A percentile compares a stretch with the other conserved stretches of the same genome.
Conservation (phyloP, 805 yeast species). For the Wickerhamiella parazyma region DNA sequence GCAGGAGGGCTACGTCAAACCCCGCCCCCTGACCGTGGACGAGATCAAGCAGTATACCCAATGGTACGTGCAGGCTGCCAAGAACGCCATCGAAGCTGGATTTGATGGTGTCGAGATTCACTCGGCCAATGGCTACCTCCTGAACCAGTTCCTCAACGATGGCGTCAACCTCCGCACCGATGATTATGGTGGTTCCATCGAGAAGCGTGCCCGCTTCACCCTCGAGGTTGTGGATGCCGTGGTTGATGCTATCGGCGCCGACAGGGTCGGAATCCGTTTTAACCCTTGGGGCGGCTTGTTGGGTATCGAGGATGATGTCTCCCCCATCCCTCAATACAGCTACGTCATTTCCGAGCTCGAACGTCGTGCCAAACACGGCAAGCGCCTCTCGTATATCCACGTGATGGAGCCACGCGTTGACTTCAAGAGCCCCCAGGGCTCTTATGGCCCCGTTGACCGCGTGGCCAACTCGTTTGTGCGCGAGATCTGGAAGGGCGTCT, state of each 20-base stretch:
- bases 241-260: slow-evolving; percentile 26
- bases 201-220: slow-evolving; percentile 39
- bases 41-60: slow-evolving; percentile 32
- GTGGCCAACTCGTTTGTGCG: slow-evolving; percentile 15
- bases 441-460: background rate
- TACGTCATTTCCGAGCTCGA: slow-evolving; percentile 32
- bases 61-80: slow-evolving; percentile 36
- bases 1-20: slow-evolving; percentile 6
- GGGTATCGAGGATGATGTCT: slow-evolving; percentile 21
- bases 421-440: slow-evolving; percentile 8
- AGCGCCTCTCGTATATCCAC: slow-evolving; percentile 31
- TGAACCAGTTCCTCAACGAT: slow-evolving; percentile 35
- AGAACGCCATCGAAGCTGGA: slow-evolving; percentile 39
- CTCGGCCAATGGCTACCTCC: slow-evolving; percentile 48
- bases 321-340: slow-evolving; percentile 30
- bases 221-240: slow-evolving; percentile 36
- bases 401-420: slow-evolving; percentile 35
- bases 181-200: slow-evolving; percentile 49
- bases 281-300: slow-evolving; percentile 29
- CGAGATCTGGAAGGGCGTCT: slow-evolving; percentile 16
- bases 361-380: slow-evolving; percentile 27
- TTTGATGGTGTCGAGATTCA: slow-evolving; percentile 56
- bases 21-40: slow-evolving; percentile 25
- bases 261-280: slow-evolving; percentile 26
- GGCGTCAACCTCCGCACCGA: slow-evolving; percentile 42